Percentiles rank a stretch among this genome's conserved stretches.
Conservation (phyloP, 805 yeast species). For the Spathaspora arborariae region DNA sequence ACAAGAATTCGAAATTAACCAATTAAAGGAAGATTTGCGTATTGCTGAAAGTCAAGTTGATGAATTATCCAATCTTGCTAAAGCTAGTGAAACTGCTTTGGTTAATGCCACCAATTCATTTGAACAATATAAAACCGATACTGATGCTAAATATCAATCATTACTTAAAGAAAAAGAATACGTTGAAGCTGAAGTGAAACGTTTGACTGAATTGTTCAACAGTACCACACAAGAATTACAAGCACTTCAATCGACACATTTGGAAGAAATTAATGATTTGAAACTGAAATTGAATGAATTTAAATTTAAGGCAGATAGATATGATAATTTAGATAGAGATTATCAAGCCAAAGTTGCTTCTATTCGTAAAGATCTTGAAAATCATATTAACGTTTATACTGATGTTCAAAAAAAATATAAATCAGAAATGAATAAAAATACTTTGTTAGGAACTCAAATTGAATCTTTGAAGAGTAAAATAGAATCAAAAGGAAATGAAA, state of each 20-base stretch:
- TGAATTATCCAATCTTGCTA: constrained; percentile 61
- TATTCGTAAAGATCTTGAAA: constrained; percentile 25
- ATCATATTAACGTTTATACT: constrained; percentile 44
- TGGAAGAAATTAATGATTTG: constrained; percentile 23
- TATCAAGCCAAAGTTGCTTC: constrained; percentile 27
- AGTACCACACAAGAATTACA: constrained; percentile 20
- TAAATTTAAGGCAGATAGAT: constrained; percentile 28
- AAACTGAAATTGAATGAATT: constrained; percentile 19
- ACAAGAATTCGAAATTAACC: constrained; percentile 34
- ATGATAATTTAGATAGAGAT: constrained; percentile 29
- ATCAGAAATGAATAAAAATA: constrained; percentile 51
- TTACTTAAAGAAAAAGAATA: constrained; percentile 23
- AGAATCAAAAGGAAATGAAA: constrained; percentile 12
- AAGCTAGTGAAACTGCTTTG: constrained; percentile 65
- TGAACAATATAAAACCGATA: constrained; percentile 33
- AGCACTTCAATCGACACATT: constrained; percentile 15
- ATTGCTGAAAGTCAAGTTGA: constrained; percentile 53
- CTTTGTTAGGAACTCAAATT: constrained; percentile 41
- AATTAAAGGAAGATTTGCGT: constrained; percentile 51
- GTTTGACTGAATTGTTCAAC: constrained; percentile 18
- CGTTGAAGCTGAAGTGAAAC: constrained; percentile 16
- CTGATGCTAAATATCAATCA: constrained; percentile 17
- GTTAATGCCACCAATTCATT: constrained; percentile 50
- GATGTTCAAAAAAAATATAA: constrained; percentile 55
- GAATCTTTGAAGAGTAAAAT: constrained; percentile 15